Evolutionary conservation across 768 basidiomycete species (phyloP), one percentile per base, ranked within the genome.

Genomic region (Rhodotorula diobovata): DNA sequence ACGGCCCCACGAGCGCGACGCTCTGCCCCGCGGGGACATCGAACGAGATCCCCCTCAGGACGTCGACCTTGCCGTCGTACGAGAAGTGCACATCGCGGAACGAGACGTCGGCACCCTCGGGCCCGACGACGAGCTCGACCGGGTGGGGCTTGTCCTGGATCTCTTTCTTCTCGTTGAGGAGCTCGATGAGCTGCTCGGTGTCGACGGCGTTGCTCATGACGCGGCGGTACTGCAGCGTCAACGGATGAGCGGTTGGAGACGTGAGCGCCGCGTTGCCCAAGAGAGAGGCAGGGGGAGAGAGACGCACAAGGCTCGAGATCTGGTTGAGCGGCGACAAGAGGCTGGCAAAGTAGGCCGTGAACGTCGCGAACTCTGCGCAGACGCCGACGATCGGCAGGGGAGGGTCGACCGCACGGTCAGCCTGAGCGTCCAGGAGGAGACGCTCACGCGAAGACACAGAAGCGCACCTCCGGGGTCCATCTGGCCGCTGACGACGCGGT

Each of bases 51-150:
- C 86, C 86, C 70, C 87, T 85, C 25, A 97, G 83, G 0, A 89
- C 71, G 84, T 85, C 76, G 34, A 79, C 74, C 64, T 81, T 80
- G 57, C 80, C 79, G 68, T 77, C 76, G 80, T 96, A 95, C 8
- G 90, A 89, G 81, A 97, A 93, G 75, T 80, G 84, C 74, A 95
- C 94, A 76, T 95, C 87, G 37, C 91, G 89, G 79, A 98, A 96
- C 78, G 91, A 91, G 77, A 97, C 89, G 79, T 89, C 87, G 8
- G 93, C 88, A 62, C 87, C 84, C 28, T 85, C 81, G 56, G 88
- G 48, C 82, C 55, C 41, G 57, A 75, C 56, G 34, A 25, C 34
- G 35, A 96, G 84, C 60, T 91, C 87, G 23, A 86, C 84, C 16
- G 90, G 90, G 74, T 86, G 84, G 15, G 88, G 88, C 78, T 85